Base-by-base conservation (phyloP, 495 filamentous ascomycete species). In the Talaromyces nanjingensis region DNA sequence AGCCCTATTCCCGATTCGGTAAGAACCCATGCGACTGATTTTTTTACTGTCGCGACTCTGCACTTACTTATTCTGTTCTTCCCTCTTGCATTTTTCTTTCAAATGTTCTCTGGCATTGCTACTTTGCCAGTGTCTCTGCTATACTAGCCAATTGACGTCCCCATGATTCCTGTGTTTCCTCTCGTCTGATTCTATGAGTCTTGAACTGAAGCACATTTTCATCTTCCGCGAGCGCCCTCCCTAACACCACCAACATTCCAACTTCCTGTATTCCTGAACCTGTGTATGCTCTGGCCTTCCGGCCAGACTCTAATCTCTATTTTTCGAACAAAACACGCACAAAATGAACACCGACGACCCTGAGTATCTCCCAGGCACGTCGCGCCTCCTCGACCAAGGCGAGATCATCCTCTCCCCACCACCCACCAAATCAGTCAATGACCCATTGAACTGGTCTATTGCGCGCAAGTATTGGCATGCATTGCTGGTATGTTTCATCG, bases 371-470 rank as follows among this genome's bases (percentile, higher is more conserved):
- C 53, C 58, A 37, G 69, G 69, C 14, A 71, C 69, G 4, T 64
- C 67, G 37, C 64, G 68, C 45, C 61, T 71, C 7, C 65, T 69
- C 18, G 14, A 47, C 59, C 59, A 63, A 22, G 70, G 68, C 58
- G 77, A 81, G 34, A 68, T 83, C 61, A 74, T 81, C 16, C 71
- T 85, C 22, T 74, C 81, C 29, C 82, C 82, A 22, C 71, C 76
- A 1, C 82, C 82, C 6, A 81, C 80, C 3, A 65, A 69, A 14
- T 78, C 82, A 56, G 79, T 80, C 20, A 74, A 83, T 56, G 82
- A 85, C 59, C 81, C 82, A 29, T 70, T 85, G 66, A 83, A 83
- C 60, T 84, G 82, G 82, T 74, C 76, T 49, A 71, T 65, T 7
- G 67, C 68, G 56, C 74, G 81, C 57, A 81, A 82, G 24, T 72